Conservation (phyloP, 108 stramenopile genomes). For the Tribonema minus region DNA sequence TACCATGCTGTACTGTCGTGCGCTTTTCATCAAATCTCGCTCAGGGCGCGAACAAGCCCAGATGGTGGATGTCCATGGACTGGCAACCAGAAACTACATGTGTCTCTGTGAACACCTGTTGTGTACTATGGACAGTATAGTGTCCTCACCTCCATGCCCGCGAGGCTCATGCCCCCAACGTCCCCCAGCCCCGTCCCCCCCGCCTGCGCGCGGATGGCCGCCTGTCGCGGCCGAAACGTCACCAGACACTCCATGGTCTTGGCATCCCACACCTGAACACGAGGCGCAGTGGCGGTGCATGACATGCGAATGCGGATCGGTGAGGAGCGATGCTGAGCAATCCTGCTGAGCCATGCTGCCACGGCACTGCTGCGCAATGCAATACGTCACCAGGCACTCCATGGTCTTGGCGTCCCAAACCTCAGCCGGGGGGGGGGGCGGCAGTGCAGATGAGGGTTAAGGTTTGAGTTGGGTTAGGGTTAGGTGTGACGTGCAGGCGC, state of each 20-base stretch:
- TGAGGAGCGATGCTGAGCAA: background rate
- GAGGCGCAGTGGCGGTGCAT: background rate
- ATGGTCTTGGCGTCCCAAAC: constrained; percentile 74
- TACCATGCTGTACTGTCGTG: too few relatives aligned
- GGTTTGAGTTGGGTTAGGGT: too few relatives aligned
- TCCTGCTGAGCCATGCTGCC: background rate
- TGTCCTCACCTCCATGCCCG: background rate
- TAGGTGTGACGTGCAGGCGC: too few relatives aligned
- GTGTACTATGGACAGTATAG: too few relatives aligned
- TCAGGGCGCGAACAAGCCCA: too few relatives aligned
- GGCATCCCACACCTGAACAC: constrained; percentile 72
- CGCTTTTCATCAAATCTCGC: too few relatives aligned
- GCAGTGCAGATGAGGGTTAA: too few relatives aligned
- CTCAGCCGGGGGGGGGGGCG: constrained; percentile 13
- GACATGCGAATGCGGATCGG: background rate
- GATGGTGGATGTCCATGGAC: too few relatives aligned
- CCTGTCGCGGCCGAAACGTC: constrained; percentile 47
- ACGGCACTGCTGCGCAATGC: background rate
- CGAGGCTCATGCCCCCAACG: background rate
- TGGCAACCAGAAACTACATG: too few relatives aligned
- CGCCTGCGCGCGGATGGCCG: constrained; percentile 13
- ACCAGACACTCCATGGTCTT: constrained; percentile 62
- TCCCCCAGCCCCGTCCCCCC: background rate
- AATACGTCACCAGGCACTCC: constrained; percentile 61
- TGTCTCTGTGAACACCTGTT: too few relatives aligned